Base-by-base conservation (phyloP, 2,329 filamentous ascomycete genomes). In the Calonectria fujianensis region DNA sequence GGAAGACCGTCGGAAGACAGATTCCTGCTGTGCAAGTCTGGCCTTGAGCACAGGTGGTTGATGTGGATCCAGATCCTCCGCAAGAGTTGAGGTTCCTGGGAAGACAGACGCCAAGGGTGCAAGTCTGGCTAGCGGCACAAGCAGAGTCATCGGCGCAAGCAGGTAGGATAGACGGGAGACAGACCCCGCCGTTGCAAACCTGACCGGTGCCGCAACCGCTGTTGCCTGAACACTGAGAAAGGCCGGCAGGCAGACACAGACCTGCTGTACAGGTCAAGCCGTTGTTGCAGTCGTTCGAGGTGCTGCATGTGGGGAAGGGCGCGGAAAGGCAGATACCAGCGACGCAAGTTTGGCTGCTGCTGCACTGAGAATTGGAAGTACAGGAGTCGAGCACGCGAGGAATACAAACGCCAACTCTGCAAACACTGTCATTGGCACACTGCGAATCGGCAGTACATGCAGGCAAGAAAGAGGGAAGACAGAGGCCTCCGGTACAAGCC, bases 21-120 rank as follows among this genome's bases (percentile, higher is more conserved):
- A 73, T 13, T 6, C 71, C 71, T 11, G 71, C 65, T 2, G 66
- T 69, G 16, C 71, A 73, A 9, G 59, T 65, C 50, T 73, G 57
- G 1, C 18, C 31, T 3, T 35, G 16, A 27, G 24, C 41, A 10
- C 71, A 73, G 0, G 14, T 41, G 1, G n/a, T 57, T 8, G 10
- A 18, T 5, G 45, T 35, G 2, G 32, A 29, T 24, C 70, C 67
- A 0, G 35, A 16, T 16, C 35, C 57, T 63, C 57, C 57, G 20
- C 57, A 63, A 6, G 24, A 11, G 24, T 63, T 29, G 27, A 73
- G 27, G 7, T 63, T 64, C 16, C 70, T 39, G 5, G 70, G 70
- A 35, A 73, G n/a, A 11, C 70, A 73, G 1, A 73, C 13, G 3
- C 70, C 70, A 24, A 73, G 64, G 20, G 64, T 65, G 14, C 65